Percentiles rank a stretch among this genome's conserved stretches.
These are phyloP conservation scores for Dactylellina parvicollis DNA, from an alignment of 2,329 filamentous ascomycete species.

Conservation along the genomic window DNA sequence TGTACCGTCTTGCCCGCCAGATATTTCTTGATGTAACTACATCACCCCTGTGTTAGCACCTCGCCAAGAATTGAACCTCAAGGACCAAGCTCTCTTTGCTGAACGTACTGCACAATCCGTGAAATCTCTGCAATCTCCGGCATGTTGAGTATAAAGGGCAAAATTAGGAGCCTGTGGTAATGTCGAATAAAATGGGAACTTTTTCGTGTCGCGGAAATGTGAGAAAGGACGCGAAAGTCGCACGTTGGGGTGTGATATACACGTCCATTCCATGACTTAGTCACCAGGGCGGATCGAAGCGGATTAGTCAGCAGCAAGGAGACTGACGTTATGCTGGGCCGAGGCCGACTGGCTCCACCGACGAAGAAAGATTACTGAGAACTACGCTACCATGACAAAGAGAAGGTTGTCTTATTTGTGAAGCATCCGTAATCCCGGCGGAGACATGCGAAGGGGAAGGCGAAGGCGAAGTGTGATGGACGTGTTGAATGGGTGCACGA, in stretches of 20 bases:
- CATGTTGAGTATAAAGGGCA: slow-evolving; percentile 62
- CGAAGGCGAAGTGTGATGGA: too few species aligned
- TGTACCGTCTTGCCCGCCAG: slow-evolving; percentile 84
- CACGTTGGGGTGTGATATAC: slow-evolving; percentile 47
- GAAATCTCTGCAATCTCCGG: slow-evolving; percentile 71
- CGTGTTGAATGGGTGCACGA: too few species aligned
- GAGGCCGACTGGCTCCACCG: background rate
- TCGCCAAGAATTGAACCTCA: slow-evolving; percentile 5
- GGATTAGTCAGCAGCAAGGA: background rate
- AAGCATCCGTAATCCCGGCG: too few species aligned
- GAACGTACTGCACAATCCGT: slow-evolving; percentile 55
- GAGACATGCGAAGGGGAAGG: too few species aligned
- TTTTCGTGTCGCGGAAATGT: background rate
- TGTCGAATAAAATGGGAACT: background rate
- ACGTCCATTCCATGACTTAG: background rate
- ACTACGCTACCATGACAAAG: background rate
- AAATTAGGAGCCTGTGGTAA: background rate
- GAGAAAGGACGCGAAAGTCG: slow-evolving; percentile 28
- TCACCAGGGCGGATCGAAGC: background rate
- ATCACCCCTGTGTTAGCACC: slow-evolving; percentile 1
- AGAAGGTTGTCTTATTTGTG: background rate
- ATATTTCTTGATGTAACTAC: slow-evolving; percentile 80
- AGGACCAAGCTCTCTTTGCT: background rate
- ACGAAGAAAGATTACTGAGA: too few species aligned
- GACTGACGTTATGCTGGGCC: background rate